phyloP scores from a whole-genome alignment of 345 rosid species.

The Xanthoceras sorbifolium region DNA sequence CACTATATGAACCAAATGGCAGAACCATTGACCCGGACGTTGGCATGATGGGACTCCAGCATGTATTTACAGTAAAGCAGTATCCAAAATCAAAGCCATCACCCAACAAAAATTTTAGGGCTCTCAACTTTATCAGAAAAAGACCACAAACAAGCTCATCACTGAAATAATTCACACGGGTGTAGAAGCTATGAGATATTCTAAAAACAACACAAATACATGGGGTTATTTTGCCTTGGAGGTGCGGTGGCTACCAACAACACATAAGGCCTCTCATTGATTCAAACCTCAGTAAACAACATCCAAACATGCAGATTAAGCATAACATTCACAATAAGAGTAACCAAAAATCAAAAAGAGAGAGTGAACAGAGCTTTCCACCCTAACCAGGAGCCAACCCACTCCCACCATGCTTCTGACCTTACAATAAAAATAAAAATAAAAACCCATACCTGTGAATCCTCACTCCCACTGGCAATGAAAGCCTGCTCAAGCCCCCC shows the following conservation, averaged over 20 bases:
- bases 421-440: not conserved
- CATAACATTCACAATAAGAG: not conserved
- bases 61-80: not conserved
- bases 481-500: slow-evolving; percentile 70
- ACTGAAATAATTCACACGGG: not conserved
- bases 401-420: not conserved
- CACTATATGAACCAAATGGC: not conserved
- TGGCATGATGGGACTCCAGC: not conserved
- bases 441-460: slow-evolving; percentile 57
- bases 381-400: not conserved
- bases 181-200: not conserved
- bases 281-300: not conserved
- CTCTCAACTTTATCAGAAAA: slow-evolving; percentile 4
- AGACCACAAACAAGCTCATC: not conserved
- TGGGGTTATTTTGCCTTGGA: not conserved
- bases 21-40: not conserved
- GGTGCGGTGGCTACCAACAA: no score
- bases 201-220: not conserved
- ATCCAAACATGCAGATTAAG: not conserved
- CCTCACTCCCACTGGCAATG: slow-evolving; percentile 77
- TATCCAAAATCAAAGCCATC: not conserved
- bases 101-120: not conserved
- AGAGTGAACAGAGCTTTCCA: slow-evolving; percentile 1
- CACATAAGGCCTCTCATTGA: slow-evolving; percentile 9
- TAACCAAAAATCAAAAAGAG: not conserved